phyloP scores from a whole-genome alignment of 164 flowering plant species.

The Chloranthus sessilifolius region DNA sequence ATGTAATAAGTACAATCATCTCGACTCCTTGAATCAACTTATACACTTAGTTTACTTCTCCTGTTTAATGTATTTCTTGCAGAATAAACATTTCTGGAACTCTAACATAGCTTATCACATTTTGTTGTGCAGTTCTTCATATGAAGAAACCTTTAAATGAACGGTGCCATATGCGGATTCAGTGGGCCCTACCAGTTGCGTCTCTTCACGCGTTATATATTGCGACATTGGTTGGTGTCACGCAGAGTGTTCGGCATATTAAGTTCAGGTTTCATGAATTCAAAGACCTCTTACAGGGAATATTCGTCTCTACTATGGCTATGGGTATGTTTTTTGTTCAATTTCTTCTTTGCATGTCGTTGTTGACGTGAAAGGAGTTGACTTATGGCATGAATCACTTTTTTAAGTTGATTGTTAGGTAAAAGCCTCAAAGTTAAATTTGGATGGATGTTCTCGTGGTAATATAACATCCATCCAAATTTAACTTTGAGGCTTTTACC shows the following conservation, averaged over 20 bases:
- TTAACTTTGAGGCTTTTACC: too few species aligned
- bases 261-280: conserved; percentile 83
- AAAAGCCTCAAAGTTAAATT: too few species aligned
- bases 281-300: conserved; percentile 70
- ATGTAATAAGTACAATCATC: too few species aligned
- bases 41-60: too few species aligned
- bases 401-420: too few species aligned
- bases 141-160: conserved; percentile 46
- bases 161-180: conserved; percentile 56
- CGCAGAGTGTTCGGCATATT: conserved; percentile 56
- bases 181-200: conserved; percentile 51
- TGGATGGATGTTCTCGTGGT: too few species aligned
- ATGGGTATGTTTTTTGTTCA: conserved; percentile 40
- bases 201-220: conserved; percentile 54
- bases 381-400: too few species aligned
- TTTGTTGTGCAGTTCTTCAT: conserved; percentile 54
- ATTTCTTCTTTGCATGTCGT: neutral
- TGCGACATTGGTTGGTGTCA: conserved; percentile 50
- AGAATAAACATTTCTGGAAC: too few species aligned
- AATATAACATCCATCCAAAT: too few species aligned
- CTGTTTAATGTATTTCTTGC: too few species aligned
- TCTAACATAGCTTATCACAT: conserved; percentile 1
- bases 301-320: conserved; percentile 44
- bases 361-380: too few species aligned
- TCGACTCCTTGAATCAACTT: too few species aligned